Conservation (phyloP, 2,329 filamentous ascomycete genomes). For the Metarhizium robertsii region DNA sequence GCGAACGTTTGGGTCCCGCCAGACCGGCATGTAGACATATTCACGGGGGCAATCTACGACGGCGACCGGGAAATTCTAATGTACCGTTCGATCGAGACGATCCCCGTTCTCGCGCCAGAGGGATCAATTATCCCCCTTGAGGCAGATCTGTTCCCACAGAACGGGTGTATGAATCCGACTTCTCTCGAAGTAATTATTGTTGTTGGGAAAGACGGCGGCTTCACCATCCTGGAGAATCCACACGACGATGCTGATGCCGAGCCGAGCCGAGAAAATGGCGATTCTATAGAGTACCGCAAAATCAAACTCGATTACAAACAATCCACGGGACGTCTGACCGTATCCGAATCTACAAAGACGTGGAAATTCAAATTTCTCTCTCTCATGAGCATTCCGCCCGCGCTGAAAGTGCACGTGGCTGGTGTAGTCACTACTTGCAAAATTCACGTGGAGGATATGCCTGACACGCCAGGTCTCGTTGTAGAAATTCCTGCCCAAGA, state of each 20-base stretch:
- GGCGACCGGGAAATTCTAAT: constrained; percentile 42
- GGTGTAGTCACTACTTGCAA: neutral
- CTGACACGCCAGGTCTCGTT: neutral
- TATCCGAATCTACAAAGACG: constrained; percentile 2
- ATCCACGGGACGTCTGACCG: neutral
- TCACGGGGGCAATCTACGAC: constrained; percentile 47
- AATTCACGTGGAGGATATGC: neutral
- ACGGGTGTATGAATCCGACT: constrained; percentile 4
- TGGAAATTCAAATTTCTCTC: constrained; percentile 3
- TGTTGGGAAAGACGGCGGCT: constrained; percentile 3
- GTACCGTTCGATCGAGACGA: constrained; percentile 35
- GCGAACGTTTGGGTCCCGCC: constrained; percentile 48
- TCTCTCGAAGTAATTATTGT: neutral
- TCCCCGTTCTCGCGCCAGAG: constrained; percentile 32
- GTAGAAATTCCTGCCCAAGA: neutral
- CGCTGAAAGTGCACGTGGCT: neutral
- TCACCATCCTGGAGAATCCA: constrained; percentile 3
- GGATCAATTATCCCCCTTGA: constrained; percentile 6
- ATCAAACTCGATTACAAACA: constrained; percentile 1
- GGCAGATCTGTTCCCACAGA: neutral
- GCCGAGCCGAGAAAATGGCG: neutral
- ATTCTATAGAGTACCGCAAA: neutral
- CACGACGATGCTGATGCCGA: neutral
- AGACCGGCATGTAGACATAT: constrained; percentile 45
- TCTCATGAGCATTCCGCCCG: neutral